A percentile compares a stretch with the other conserved stretches of the same genome.
Conservation (phyloP, 2,329 filamentous ascomycete species). For the Teratosphaeria nubilosa region DNA sequence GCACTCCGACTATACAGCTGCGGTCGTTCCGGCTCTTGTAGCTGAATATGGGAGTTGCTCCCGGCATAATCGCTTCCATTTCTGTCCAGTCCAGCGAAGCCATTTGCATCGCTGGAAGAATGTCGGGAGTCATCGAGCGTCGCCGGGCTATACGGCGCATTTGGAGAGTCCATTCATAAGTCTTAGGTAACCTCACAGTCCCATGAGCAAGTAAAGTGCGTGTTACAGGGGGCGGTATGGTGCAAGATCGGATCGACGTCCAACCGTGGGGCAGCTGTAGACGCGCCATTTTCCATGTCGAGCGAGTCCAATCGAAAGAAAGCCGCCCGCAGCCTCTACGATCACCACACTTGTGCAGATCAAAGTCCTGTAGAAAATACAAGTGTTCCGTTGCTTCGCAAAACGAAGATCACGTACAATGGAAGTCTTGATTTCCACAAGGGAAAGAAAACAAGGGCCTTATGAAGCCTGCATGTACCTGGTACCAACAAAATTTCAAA, state of each 20-base stretch:
- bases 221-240: neutral
- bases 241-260: neutral
- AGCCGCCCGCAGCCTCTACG: too few relatives aligned
- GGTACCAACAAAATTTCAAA: too few relatives aligned
- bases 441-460: too few relatives aligned
- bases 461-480: too few relatives aligned
- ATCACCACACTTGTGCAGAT: too few relatives aligned
- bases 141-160: neutral
- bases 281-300: too few relatives aligned
- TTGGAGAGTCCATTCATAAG: neutral
- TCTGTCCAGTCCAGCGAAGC: neutral
- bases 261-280: too few relatives aligned
- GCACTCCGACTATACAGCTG: conserved; percentile 18
- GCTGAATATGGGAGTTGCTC: conserved; percentile 16
- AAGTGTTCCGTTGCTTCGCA: too few relatives aligned
- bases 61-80: neutral
- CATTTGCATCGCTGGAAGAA: neutral
- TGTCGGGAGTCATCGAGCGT: neutral
- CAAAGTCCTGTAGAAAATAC: too few relatives aligned
- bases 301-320: too few relatives aligned
- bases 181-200: neutral
- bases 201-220: neutral
- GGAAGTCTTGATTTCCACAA: too few relatives aligned
- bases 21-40: conserved; percentile 20
- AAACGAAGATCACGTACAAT: too few relatives aligned